Evolutionary conservation across 805 yeast genomes (phyloP), one percentile per base, ranked within the genome.

Genomic region (Candida cerambycidarum): DNA sequence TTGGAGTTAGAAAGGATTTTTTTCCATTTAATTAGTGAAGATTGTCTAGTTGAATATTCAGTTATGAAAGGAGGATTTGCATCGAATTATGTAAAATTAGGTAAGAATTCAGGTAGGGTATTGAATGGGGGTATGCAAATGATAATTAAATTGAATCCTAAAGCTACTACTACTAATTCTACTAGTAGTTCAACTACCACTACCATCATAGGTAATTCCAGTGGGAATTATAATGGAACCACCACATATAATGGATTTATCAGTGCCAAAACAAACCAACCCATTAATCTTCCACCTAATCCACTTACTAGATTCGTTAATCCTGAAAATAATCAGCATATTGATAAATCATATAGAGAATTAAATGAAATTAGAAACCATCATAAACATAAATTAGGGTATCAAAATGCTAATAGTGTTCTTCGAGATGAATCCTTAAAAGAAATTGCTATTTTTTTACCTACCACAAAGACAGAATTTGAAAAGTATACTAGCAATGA

Each of bases 1-100:
- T 76, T 80, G 2, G 88, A 83, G 27, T 73, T 87, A 23, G 96
- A 90, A 61, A 71, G 98, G 47, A 78, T 93, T 5, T 85, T 90
- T 48, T 89, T 88, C 59, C 83, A 83, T 50, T 64, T 93, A 45
- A 74, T 88, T 19, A 76, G 85, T 9, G 80, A 80, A 43, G 77
- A 79, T 17, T 73, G 82, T 11, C 60, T 93, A 27, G 73, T 73
- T 44, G 97, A 90, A 58, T 84, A 82, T 54, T 77, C 89, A 2
- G 69, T 83, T 5, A 78, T 82, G 72, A 86, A 81, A 52, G 79
- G 76, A 15, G 95, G 96, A 0, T 90, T 83, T 67, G 85, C 95
- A 0, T 69, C 85, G 1, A 84, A 85, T 41, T 92, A 92, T 55
- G 76, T 90, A 4, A 72, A 71, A 48, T 51, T 73, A 1, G 96